A percentile compares a stretch with the other conserved stretches of the same genome.
These are phyloP conservation scores for Taphrina communis DNA, from an alignment of 1,139 yeast species.

Conservation along the genomic window DNA sequence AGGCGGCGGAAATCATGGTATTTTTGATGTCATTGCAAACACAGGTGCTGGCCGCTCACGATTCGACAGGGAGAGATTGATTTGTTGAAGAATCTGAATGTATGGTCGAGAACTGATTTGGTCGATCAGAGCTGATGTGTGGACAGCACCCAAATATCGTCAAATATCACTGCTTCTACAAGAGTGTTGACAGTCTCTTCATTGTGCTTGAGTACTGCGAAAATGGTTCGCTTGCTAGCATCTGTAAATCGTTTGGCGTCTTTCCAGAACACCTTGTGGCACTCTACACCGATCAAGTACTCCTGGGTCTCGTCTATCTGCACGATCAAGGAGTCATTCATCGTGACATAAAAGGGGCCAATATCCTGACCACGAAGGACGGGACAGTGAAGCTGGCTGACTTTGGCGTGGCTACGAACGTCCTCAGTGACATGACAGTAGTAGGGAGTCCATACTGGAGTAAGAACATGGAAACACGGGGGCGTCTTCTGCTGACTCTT, in stretches of 20 bases:
- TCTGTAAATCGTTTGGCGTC: constrained; percentile 62
- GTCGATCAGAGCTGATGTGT: not conserved
- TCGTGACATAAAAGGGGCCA: constrained; percentile 80
- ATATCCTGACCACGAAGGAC: constrained; percentile 65
- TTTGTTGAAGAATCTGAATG: constrained; percentile 70
- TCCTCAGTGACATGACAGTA: constrained; percentile 48
- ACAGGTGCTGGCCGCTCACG: not conserved
- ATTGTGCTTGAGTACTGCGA: constrained; percentile 83
- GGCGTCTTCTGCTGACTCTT: not conserved
- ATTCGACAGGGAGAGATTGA: constrained; percentile 57
- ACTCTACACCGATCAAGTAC: constrained; percentile 69
- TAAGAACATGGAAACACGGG: constrained; percentile 1
- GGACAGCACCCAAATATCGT: constrained; percentile 82
- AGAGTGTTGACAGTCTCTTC: constrained; percentile 68
- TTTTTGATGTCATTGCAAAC: not conserved
- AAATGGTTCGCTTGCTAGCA: constrained; percentile 79
- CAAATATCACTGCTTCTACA: constrained; percentile 85
- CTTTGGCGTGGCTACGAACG: constrained; percentile 72
- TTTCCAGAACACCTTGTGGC: constrained; percentile 67
- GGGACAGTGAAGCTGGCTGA: constrained; percentile 75
- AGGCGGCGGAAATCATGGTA: constrained; percentile 48
- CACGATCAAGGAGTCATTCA: constrained; percentile 78
- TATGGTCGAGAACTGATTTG: constrained; percentile 53
- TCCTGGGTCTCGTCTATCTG: constrained; percentile 71
- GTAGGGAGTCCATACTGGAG: constrained; percentile 82